Conservation (phyloP, 768 basidiomycete species). For the Phaeolepiota aurea region DNA sequence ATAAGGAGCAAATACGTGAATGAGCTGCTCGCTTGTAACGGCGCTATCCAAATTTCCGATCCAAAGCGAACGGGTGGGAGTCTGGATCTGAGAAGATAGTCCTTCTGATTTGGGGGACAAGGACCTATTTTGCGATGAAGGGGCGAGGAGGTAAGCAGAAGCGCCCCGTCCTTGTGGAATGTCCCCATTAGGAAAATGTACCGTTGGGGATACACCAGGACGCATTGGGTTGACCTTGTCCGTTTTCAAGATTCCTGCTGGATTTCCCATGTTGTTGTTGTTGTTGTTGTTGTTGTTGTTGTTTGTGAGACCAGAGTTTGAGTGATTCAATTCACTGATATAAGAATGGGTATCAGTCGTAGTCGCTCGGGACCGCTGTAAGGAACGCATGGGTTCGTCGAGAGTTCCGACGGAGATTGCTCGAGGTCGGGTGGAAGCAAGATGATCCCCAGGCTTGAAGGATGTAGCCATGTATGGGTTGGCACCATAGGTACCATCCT, state of each 20-base stretch:
- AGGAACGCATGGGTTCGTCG: constrained; percentile 66
- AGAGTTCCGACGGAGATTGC: constrained; percentile 87
- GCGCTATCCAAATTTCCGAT: constrained; percentile 96
- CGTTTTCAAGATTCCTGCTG: constrained; percentile 52
- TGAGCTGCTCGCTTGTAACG: constrained; percentile 90
- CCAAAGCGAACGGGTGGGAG: constrained; percentile 95
- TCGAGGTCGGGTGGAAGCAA: constrained; percentile 56
- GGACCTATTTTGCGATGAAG: constrained; percentile 63
- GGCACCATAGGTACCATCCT: constrained; percentile 44
- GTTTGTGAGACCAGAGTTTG: constrained; percentile 27
- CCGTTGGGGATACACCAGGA: constrained; percentile 37
- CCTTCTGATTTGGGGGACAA: constrained; percentile 77
- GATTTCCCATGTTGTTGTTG: constrained; percentile 28
- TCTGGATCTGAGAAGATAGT: constrained; percentile 70
- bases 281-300: constrained; percentile 28
- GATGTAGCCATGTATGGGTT: constrained; percentile 61
- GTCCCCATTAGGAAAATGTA: constrained; percentile 67
- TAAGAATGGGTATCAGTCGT: constrained; percentile 50
- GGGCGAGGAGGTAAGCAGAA: constrained; percentile 63
- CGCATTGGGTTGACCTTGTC: constrained; percentile 45
- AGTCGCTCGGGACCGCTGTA: constrained; percentile 50
- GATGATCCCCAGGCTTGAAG: constrained; percentile 68
- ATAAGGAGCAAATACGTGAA: constrained; percentile 92
- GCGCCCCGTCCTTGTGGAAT: constrained; percentile 41
- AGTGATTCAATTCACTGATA: constrained; percentile 44